A percentile compares a stretch with the other conserved stretches of the same genome.
phyloP scores from a whole-genome alignment of 169 alveolate genomes.

The Sarcocystis neurona region DNA sequence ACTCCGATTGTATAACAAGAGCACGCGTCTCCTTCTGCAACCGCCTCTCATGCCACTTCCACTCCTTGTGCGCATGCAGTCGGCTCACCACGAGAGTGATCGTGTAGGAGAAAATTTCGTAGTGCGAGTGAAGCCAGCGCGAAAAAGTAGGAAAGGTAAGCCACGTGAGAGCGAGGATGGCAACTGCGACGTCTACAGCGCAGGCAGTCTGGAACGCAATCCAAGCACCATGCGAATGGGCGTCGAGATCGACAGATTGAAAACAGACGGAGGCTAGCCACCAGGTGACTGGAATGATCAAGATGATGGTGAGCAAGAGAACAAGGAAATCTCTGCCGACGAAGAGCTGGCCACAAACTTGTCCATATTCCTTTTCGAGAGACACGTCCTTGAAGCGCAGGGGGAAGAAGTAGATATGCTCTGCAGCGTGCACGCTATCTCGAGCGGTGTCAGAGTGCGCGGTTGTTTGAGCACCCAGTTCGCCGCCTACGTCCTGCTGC shows the following conservation, averaged over 20 bases:
- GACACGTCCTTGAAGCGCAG: constrained; percentile 29
- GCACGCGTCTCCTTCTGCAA: too few species aligned
- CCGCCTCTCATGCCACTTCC: too few species aligned
- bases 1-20: too few species aligned
- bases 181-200: background rate
- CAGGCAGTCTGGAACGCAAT: constrained; percentile 37
- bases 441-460: background rate
- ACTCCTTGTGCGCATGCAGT: background rate
- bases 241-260: background rate
- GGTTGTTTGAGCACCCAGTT: background rate
- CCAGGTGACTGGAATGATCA: constrained; percentile 40
- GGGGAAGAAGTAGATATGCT: constrained; percentile 33
- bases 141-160: background rate
- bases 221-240: constrained; percentile 40
- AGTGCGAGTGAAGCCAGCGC: background rate
- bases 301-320: background rate
- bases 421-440: background rate
- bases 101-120: constrained; percentile 33
- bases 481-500: background rate
- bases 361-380: constrained; percentile 37
- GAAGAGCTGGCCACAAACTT: constrained; percentile 41
- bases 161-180: background rate
- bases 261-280: constrained; percentile 29
- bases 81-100: constrained; percentile 33
- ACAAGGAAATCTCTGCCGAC: constrained; percentile 44